Evolutionary conservation across 2,329 filamentous ascomycete genomes (phyloP).

Genomic region (Rutstroemia sp.): DNA sequence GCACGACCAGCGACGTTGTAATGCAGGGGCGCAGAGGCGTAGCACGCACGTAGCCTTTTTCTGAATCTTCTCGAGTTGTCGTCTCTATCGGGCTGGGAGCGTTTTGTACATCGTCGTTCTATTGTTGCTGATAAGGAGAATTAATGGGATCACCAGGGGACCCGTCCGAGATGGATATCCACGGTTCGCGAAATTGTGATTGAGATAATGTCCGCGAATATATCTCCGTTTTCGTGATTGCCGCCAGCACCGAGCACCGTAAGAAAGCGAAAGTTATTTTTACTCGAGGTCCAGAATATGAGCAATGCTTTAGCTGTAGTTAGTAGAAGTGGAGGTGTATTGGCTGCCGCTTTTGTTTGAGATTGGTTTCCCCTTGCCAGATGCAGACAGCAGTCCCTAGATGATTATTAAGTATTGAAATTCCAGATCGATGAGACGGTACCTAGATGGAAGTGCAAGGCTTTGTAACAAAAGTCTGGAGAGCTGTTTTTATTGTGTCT

Average conservation of each 20-base stretch:
- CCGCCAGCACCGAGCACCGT: neutral
- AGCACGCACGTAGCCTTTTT: slow-evolving; percentile 6
- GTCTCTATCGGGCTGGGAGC: slow-evolving; percentile 3
- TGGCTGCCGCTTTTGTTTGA: slow-evolving; percentile 4
- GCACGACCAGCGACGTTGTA: slow-evolving; percentile 6
- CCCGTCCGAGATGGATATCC: slow-evolving; percentile 1
- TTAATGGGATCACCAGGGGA: neutral
- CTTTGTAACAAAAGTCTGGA: neutral
- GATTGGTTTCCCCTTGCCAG: neutral
- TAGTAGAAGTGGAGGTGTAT: neutral
- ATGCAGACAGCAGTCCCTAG: neutral
- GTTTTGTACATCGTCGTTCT: slow-evolving; percentile 2
- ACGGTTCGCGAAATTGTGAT: slow-evolving; percentile 2
- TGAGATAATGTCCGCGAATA: slow-evolving; percentile 6
- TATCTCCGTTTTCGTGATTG: slow-evolving; percentile 7
- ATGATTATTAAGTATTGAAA: neutral
- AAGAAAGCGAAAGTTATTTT: slow-evolving; percentile 1
- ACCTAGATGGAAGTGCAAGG: neutral
- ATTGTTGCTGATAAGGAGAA: slow-evolving; percentile 2
- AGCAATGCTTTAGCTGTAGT: slow-evolving; percentile 1
- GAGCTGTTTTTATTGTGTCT: neutral
- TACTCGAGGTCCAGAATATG: neutral
- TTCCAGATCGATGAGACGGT: neutral
- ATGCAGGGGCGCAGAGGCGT: slow-evolving; percentile 5
- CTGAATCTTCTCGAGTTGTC: neutral